Evolutionary conservation across 2,329 filamentous ascomycete genomes (phyloP).

Genomic region (Thermochaetoides dissita): DNA sequence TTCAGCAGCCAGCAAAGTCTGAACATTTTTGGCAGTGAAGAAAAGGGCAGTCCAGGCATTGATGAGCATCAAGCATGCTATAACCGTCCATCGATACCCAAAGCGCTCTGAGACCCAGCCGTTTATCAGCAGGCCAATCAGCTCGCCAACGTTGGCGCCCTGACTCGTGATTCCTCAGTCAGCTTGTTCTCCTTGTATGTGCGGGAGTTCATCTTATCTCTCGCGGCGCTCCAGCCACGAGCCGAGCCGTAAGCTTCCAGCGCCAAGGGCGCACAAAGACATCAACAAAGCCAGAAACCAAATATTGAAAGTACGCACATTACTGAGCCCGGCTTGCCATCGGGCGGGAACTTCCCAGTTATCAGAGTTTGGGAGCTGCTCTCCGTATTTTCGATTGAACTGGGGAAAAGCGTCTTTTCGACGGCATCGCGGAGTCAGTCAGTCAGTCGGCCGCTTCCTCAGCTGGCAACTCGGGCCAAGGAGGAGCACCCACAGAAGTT

Average conservation of each 20-base stretch:
- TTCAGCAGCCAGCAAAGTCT: slow-evolving; percentile 45
- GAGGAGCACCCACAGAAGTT: slow-evolving; percentile 48
- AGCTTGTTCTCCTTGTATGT: neutral
- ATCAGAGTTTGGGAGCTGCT: slow-evolving; percentile 27
- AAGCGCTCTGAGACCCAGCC: slow-evolving; percentile 53
- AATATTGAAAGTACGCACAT: slow-evolving; percentile 19
- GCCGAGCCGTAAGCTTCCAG: no score
- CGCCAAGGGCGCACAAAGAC: no score
- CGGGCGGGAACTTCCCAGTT: slow-evolving; percentile 41
- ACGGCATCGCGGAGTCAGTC: slow-evolving; percentile 4
- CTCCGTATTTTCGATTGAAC: slow-evolving; percentile 45
- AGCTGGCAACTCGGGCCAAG: neutral
- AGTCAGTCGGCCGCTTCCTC: neutral
- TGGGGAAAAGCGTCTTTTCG: slow-evolving; percentile 35
- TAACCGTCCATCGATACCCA: slow-evolving; percentile 52
- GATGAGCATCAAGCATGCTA: slow-evolving; percentile 39
- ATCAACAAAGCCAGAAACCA: no score
- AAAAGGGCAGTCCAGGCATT: slow-evolving; percentile 47
- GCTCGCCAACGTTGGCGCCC: slow-evolving; percentile 46
- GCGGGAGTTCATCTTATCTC: neutral
- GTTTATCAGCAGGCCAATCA: slow-evolving; percentile 53
- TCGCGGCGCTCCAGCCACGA: slow-evolving; percentile 1
- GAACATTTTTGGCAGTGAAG: slow-evolving; percentile 48
- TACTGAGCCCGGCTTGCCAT: slow-evolving; percentile 50
- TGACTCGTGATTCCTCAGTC: slow-evolving; percentile 11